phyloP scores from a whole-genome alignment of 1,284 basidiomycete genomes.

The Moesziomyces globuligerus region DNA sequence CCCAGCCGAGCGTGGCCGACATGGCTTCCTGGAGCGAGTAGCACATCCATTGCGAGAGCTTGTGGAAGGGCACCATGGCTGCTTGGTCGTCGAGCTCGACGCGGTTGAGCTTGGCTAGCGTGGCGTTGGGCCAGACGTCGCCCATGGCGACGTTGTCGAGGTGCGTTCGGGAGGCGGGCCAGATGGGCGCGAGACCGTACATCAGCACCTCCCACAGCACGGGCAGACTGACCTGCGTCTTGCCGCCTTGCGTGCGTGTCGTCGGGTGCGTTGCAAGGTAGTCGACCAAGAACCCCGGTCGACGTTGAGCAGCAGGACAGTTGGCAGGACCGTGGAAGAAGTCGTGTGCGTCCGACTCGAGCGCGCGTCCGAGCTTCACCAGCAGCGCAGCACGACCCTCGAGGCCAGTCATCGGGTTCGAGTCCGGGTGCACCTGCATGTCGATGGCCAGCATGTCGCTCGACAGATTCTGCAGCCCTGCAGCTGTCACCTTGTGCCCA shows the following conservation, averaged over 20 bases:
- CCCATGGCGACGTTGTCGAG: conserved; percentile 78
- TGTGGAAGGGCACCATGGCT: conserved; percentile 89
- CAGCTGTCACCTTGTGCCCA: conserved; percentile 71
- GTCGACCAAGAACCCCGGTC: conserved; percentile 69
- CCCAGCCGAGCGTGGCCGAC: conserved; percentile 75
- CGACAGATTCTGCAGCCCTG: conserved; percentile 77
- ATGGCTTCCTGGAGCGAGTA: conserved; percentile 58
- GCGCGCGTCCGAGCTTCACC: conserved; percentile 41
- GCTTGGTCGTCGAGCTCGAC: not conserved
- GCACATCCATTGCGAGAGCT: conserved; percentile 81
- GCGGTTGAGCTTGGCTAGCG: conserved; percentile 11
- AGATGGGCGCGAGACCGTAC: conserved; percentile 83
- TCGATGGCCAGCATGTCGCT: conserved; percentile 74
- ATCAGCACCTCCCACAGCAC: conserved; percentile 83
- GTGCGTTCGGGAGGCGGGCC: conserved; percentile 79
- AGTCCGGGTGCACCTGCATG: conserved; percentile 78
- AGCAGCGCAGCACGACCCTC: conserved; percentile 81
- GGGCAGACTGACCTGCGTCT: conserved; percentile 24
- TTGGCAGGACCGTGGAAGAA: conserved; percentile 43
- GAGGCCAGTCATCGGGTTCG: conserved; percentile 89
- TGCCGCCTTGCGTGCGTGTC: conserved; percentile 58
- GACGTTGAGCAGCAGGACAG: not conserved
- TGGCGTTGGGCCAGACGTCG: conserved; percentile 80
- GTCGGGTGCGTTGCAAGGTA: conserved; percentile 72
- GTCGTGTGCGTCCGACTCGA: conserved; percentile 36